These are phyloP conservation scores for Phytophthora cactorum DNA, from an alignment of 352 stramenopile genomes.

Conservation along the genomic window DNA sequence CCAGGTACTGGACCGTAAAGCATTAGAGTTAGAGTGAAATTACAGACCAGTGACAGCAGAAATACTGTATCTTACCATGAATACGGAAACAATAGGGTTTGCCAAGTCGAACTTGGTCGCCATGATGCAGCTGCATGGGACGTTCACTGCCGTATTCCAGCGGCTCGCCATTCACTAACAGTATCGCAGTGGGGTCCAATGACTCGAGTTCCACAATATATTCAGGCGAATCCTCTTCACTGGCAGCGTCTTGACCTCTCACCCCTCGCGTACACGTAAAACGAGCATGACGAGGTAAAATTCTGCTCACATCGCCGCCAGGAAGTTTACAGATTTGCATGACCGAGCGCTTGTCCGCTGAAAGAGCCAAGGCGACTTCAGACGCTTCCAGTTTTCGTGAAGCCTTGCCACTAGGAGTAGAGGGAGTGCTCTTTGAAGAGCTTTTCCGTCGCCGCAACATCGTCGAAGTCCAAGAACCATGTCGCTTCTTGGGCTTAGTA, in stretches of 20 bases:
- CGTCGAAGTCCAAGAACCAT: slow-evolving; percentile 48
- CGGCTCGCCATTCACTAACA: slow-evolving; percentile 47
- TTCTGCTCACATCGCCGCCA: slow-evolving; percentile 21
- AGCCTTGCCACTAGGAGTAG: slow-evolving; percentile 17
- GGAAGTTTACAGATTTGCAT: slow-evolving; percentile 44
- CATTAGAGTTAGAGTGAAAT: not conserved
- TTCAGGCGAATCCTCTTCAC: slow-evolving; percentile 15
- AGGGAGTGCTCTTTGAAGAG: slow-evolving; percentile 32
- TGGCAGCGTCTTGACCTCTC: not conserved
- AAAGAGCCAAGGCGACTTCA: slow-evolving; percentile 22
- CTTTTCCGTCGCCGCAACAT: slow-evolving; percentile 40
- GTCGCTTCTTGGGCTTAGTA: slow-evolving; percentile 33
- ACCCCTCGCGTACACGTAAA: slow-evolving; percentile 35
- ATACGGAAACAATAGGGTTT: slow-evolving; percentile 50
- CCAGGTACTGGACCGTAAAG: slow-evolving; percentile 29
- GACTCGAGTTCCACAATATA: slow-evolving; percentile 47
- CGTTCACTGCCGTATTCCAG: slow-evolving; percentile 24
- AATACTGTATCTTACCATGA: slow-evolving; percentile 38
- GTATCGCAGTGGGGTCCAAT: slow-evolving; percentile 37
- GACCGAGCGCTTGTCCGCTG: slow-evolving; percentile 27
- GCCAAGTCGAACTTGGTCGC: slow-evolving; percentile 56
- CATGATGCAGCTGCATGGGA: slow-evolving; percentile 43
- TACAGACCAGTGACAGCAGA: not conserved
- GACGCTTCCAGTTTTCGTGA: slow-evolving; percentile 11
- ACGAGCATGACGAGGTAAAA: slow-evolving; percentile 38